Evolutionary conservation across 371 early-diverging fungal species (phyloP).

Genomic region (Rhizopus stolonifer): DNA sequence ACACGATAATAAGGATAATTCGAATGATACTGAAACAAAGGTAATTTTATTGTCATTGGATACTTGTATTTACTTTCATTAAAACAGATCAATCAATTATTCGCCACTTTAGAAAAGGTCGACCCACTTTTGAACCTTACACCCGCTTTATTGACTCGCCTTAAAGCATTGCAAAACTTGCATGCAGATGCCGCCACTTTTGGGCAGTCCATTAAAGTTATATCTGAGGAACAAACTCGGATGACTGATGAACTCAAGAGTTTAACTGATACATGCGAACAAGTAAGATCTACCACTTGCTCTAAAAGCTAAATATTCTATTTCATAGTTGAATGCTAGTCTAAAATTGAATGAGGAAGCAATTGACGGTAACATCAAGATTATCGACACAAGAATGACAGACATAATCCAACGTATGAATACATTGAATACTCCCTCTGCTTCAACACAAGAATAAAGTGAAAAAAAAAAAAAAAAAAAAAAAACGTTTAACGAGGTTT

Average conservation of each 20-base stretch:
- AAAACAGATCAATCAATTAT: constrained; percentile 68
- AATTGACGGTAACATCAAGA: constrained; percentile 66
- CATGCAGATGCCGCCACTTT: constrained; percentile 85
- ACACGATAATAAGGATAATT: constrained; percentile 16
- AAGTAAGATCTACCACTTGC: constrained; percentile 23
- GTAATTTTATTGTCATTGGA: constrained; percentile 10
- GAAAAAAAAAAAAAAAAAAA: neutral
- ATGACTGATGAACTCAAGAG: constrained; percentile 69
- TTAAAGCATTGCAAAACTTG: constrained; percentile 75
- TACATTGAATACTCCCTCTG: constrained; percentile 17
- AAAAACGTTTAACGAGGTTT: too few species aligned
- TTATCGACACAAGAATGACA: constrained; percentile 66
- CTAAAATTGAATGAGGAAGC: constrained; percentile 65
- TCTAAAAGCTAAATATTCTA: neutral
- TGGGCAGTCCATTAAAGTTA: constrained; percentile 69
- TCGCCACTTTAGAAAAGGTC: constrained; percentile 67
- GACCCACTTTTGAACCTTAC: constrained; percentile 80
- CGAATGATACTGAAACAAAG: constrained; percentile 24
- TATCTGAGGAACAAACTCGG: constrained; percentile 72
- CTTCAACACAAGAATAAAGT: neutral
- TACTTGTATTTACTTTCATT: constrained; percentile 1
- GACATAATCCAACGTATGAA: constrained; percentile 63
- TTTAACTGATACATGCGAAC: constrained; percentile 57
- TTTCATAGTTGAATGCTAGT: constrained; percentile 57
- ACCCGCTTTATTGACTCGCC: constrained; percentile 77